Base-by-base conservation (phyloP, 2,329 filamentous ascomycete species). In the Sphaerulina musiva region DNA sequence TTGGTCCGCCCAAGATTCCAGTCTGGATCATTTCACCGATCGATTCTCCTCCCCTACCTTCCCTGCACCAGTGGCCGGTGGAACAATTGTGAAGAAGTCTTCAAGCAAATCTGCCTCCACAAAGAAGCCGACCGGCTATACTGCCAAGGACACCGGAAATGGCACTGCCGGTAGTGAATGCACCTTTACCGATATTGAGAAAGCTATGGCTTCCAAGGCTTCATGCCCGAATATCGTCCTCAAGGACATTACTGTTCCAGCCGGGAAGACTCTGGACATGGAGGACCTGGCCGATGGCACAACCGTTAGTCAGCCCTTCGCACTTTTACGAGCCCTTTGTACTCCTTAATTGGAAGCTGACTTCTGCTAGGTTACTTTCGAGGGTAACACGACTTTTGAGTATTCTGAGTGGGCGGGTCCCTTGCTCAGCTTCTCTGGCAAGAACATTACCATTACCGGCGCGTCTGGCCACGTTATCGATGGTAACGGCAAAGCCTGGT, bases 371-470 rank as follows among this genome's bases (percentile, higher is more conserved):
- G 76, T 86, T 58, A 80, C 78, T 61, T 87, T 87, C 69, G 69
- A 80, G 54, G 85, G 84, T 42, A 80, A 74, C 11, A 87, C 84
- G n/a, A 81, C 79, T 51, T 87, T 84, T 64, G 83, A 75, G 17
- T 86, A 85, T 71, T 73, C 80, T 58, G 79, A 84, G 63, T 87
- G 83, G 84, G 67, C 68, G 1, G 84, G 84, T 0, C 84, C 84
- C 43, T 73, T 87, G 11, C 76, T 87, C 62, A 76, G 77, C 29
- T 73, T 86, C 58, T 78, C 78, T 1, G 84, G 84, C 40, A 78
- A 69, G 36, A 72, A 74, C 57, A 75, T 85, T 61, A 75, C 74
- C 29, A 73, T 85, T 39, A 73, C 73, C 7, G 80, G 79, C 45
- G 76, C 76, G 20, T 61, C 70, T 1, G 82, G 78, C 17, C 74